These are phyloP conservation scores for Balakata baccata DNA, from an alignment of 345 rosid genomes.

Conservation along the genomic window DNA sequence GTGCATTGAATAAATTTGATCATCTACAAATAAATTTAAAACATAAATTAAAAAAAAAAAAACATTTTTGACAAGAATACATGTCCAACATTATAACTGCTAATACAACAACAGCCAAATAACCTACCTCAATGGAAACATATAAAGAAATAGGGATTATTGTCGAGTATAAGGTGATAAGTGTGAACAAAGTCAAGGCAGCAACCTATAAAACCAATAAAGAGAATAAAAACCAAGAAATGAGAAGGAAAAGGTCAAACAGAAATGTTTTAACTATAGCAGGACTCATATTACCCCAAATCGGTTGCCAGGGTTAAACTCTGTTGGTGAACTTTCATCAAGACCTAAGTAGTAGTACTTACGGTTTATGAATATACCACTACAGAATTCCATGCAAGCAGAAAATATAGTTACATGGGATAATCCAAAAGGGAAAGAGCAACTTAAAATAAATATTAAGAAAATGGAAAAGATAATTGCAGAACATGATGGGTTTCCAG, in stretches of 20 bases:
- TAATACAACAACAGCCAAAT: slow-evolving; percentile 16
- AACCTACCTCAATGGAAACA: slow-evolving; percentile 90
- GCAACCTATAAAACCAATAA: slow-evolving; percentile 58
- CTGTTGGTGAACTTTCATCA: slow-evolving; percentile 34
- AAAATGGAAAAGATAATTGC: slow-evolving; percentile 9
- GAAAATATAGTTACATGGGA: slow-evolving; percentile 15
- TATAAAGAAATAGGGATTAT: slow-evolving; percentile 96
- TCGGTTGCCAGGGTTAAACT: slow-evolving; percentile 73
- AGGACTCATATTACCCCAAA: slow-evolving; percentile 56
- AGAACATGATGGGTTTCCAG: slow-evolving; percentile 15
- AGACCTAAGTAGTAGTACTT: slow-evolving; percentile 72
- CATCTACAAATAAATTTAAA: slow-evolving; percentile 53
- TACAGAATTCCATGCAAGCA: slow-evolving; percentile 44
- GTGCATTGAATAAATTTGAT: slow-evolving; percentile 96
- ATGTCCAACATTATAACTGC: slow-evolving; percentile 2
- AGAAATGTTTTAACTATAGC: not conserved
- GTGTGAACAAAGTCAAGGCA: slow-evolving; percentile 72
- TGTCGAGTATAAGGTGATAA: slow-evolving; percentile 88
- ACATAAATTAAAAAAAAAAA: not conserved
- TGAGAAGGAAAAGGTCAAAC: not conserved
- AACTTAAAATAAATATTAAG: not conserved
- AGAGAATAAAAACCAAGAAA: slow-evolving; percentile 7
- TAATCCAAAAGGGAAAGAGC: not conserved
- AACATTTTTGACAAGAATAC: slow-evolving; percentile 17
- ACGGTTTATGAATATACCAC: slow-evolving; percentile 76